Conservation (phyloP, 2,329 filamentous ascomycete genomes). For the Endocalyx cinctus region DNA sequence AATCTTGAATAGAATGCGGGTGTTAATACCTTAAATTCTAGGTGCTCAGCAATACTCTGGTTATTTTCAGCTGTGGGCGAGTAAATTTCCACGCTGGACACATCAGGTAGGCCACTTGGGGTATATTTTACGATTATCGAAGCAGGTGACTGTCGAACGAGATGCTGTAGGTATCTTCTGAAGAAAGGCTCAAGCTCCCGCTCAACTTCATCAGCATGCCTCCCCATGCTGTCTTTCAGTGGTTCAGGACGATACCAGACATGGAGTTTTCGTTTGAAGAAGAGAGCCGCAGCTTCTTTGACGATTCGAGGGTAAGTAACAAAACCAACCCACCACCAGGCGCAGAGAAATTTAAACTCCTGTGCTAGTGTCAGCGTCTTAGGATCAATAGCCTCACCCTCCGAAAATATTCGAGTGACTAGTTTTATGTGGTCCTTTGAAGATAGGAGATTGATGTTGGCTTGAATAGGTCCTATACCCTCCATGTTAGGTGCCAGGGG, state of each 20-base stretch:
- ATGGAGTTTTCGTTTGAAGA: constrained; percentile 51
- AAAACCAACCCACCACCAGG: constrained; percentile 66
- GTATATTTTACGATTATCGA: constrained; percentile 49
- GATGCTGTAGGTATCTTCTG: constrained; percentile 40
- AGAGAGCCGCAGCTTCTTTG: constrained; percentile 54
- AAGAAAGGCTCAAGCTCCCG: constrained; percentile 41
- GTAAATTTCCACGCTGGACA: constrained; percentile 32
- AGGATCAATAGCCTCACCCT: constrained; percentile 46
- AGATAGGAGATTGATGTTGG: constrained; percentile 56
- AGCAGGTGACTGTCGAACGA: constrained; percentile 42
- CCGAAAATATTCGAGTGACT: constrained; percentile 55
- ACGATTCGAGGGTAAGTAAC: constrained; percentile 62
- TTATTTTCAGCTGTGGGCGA: constrained; percentile 24
- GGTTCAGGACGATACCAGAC: constrained; percentile 65
- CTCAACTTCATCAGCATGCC: constrained; percentile 49
- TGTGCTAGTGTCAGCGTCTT: constrained; percentile 34
- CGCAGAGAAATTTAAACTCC: constrained; percentile 42
- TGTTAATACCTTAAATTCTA: constrained; percentile 57
- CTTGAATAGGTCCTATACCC: constrained; percentile 43
- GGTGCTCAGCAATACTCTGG: constrained; percentile 22
- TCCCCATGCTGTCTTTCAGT: constrained; percentile 48
- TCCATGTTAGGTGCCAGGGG: constrained; percentile 37
- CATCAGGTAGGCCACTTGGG: constrained; percentile 41
- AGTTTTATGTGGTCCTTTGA: constrained; percentile 58
- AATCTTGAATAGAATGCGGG: constrained; percentile 66